phyloP scores from a whole-genome alignment of 2,329 filamentous ascomycete species.

The Fusarium sp. region DNA sequence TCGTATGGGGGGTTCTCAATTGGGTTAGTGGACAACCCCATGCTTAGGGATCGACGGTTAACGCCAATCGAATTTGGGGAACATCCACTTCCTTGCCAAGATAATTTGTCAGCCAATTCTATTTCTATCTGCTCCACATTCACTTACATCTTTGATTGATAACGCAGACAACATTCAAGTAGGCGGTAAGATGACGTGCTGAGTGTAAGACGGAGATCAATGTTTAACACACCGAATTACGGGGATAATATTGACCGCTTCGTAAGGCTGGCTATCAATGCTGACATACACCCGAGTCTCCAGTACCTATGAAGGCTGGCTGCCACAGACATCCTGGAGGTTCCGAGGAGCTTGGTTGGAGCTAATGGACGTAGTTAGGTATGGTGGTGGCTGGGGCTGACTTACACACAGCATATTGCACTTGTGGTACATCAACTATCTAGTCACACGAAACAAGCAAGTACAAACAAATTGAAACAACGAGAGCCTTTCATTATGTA shows the following conservation, averaged over 20 bases:
- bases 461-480: not conserved
- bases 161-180: not conserved
- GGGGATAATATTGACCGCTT: not conserved
- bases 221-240: not conserved
- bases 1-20: slow-evolving; percentile 20
- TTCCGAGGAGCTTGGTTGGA: not conserved
- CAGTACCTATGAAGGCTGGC: not conserved
- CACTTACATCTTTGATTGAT: not conserved
- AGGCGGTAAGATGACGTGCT: not conserved
- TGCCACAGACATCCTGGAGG: not conserved
- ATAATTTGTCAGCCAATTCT: slow-evolving; percentile 26
- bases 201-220: not conserved
- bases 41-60: slow-evolving; percentile 30
- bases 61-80: slow-evolving; percentile 25
- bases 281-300: not conserved
- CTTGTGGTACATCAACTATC: not conserved
- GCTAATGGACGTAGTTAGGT: not conserved
- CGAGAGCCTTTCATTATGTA: not conserved
- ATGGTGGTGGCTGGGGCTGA: not conserved
- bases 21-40: slow-evolving; percentile 25
- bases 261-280: not conserved
- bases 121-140: not conserved
- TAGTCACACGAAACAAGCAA: not conserved
- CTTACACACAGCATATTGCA: not conserved
- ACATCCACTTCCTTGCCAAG: slow-evolving; percentile 12